Conservation (phyloP, 2,329 filamentous ascomycete species). For the Mollisia scopiformis region DNA sequence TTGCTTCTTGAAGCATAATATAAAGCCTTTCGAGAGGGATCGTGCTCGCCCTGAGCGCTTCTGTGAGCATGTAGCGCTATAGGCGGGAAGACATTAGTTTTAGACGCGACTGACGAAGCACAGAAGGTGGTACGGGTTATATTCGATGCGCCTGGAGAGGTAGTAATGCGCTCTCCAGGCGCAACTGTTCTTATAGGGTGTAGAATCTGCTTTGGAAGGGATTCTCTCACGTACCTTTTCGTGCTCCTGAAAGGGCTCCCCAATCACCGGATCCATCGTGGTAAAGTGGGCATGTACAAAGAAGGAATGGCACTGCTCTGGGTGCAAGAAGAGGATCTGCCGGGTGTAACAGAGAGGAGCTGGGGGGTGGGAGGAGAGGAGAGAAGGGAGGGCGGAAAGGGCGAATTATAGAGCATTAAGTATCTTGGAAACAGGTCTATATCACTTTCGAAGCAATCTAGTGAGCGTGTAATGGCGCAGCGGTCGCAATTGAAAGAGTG, state of each 20-base stretch:
- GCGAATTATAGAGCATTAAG: constrained; percentile 32
- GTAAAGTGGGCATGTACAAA: neutral
- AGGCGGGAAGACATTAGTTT: constrained; percentile 26
- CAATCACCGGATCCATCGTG: constrained; percentile 24
- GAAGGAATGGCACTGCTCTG: constrained; percentile 7
- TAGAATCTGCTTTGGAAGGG: neutral
- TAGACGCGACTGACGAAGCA: constrained; percentile 24
- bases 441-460: constrained; percentile 18
- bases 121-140: constrained; percentile 11
- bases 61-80: constrained; percentile 49
- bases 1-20: constrained; percentile 42
- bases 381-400: constrained; percentile 19
- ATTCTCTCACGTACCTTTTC: constrained; percentile 37
- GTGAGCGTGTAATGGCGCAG: constrained; percentile 21
- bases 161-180: constrained; percentile 16
- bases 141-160: constrained; percentile 19
- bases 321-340: constrained; percentile 16
- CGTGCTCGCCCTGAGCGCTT: constrained; percentile 51
- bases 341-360: constrained; percentile 11
- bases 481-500: constrained; percentile 23
- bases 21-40: constrained; percentile 48
- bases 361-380: constrained; percentile 19
- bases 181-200: neutral
- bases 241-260: constrained; percentile 31
- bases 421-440: constrained; percentile 21